These are phyloP conservation scores for Colletotrichum siamense DNA, from an alignment of 2,329 filamentous ascomycete genomes.

Conservation along the genomic window DNA sequence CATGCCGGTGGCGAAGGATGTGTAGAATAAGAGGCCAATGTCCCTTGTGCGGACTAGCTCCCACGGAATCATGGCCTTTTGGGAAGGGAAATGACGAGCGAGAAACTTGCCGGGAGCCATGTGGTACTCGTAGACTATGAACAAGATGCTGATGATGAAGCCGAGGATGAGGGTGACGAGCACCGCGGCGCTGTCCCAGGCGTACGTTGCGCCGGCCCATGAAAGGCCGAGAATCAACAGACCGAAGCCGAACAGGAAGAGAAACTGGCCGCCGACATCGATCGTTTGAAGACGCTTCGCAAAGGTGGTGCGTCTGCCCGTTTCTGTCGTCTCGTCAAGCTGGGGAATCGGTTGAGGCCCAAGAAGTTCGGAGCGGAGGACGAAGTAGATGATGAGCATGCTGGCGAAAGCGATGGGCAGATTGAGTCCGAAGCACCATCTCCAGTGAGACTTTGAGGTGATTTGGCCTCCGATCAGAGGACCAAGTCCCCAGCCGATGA, in stretches of 20 bases:
- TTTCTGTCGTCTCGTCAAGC: slow-evolving; percentile 43
- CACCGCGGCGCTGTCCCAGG: slow-evolving; percentile 55
- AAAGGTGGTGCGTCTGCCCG: slow-evolving; percentile 38
- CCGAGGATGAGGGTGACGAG: slow-evolving; percentile 55
- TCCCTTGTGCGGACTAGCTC: slow-evolving; percentile 62
- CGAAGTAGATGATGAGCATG: slow-evolving; percentile 57
- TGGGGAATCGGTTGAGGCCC: slow-evolving; percentile 54
- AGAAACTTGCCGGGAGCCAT: slow-evolving; percentile 56
- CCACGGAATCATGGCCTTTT: slow-evolving; percentile 70
- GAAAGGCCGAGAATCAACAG: slow-evolving; percentile 60
- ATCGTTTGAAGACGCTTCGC: slow-evolving; percentile 55
- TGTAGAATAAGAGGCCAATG: slow-evolving; percentile 63
- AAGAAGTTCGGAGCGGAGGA: slow-evolving; percentile 65
- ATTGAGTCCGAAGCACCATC: slow-evolving; percentile 71
- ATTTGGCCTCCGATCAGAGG: slow-evolving; percentile 67
- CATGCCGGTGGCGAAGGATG: slow-evolving; percentile 66
- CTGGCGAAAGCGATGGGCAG: slow-evolving; percentile 60
- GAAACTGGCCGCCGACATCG: slow-evolving; percentile 59
- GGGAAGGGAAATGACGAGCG: slow-evolving; percentile 53
- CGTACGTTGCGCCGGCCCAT: slow-evolving; percentile 60
- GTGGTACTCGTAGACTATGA: slow-evolving; percentile 58
- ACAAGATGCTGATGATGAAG: slow-evolving; percentile 41
- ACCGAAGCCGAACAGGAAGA: slow-evolving; percentile 61
- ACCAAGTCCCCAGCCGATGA: slow-evolving; percentile 62
- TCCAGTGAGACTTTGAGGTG: slow-evolving; percentile 58